Base-by-base conservation (phyloP, 1,139 yeast species). In the Yamadazyma epiphylla region DNA sequence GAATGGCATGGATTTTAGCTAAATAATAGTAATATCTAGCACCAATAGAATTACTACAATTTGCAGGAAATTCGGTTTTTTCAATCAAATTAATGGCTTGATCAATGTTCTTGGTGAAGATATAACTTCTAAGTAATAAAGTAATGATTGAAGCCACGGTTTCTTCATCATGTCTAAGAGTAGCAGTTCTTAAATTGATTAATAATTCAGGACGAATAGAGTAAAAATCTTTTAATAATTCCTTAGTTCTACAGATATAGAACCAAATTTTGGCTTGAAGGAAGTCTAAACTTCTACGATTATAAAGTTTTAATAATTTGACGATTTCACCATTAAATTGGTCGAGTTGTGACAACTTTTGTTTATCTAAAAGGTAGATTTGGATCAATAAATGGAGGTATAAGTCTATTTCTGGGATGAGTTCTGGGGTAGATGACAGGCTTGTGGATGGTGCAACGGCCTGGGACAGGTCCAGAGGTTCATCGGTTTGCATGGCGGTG, bases 241-340 rank as follows among this genome's bases (percentile, higher is more conserved):
- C 98, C 43, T 79, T 77, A 4, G 89, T 76, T 56, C 95, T 76
- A 28, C 82, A 74, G 43, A 87, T 75, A 61, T 87, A 91, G 55
- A 89, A 94, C 97, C 98, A 94, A 39, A 85, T 71, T 56, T 89
- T 91, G 10, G 97, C 94, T 41, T 80, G 81, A 39, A 94, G 73
- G 48, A 84, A 78, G 56, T 94, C 98, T 43, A 91, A 64, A 3
- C 94, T 76, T 45, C 97, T 77, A 43, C 86, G 77, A 57, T 88
- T 88, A 60, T 80, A 82, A 13, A 70, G 56, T 35, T 74, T 70
- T 53, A 87, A 60, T 19, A 80, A 65, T 10, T 57, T 58, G 28
- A 91, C 70, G 12, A 83, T 72, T 19, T 60, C 51, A 12, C 55
- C 58, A 48, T 80, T 80, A 50, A 83, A 76, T 5, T 49, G 45